These are phyloP conservation scores for Pythium diclinum DNA, from an alignment of 352 stramenopile genomes.

Conservation along the genomic window DNA sequence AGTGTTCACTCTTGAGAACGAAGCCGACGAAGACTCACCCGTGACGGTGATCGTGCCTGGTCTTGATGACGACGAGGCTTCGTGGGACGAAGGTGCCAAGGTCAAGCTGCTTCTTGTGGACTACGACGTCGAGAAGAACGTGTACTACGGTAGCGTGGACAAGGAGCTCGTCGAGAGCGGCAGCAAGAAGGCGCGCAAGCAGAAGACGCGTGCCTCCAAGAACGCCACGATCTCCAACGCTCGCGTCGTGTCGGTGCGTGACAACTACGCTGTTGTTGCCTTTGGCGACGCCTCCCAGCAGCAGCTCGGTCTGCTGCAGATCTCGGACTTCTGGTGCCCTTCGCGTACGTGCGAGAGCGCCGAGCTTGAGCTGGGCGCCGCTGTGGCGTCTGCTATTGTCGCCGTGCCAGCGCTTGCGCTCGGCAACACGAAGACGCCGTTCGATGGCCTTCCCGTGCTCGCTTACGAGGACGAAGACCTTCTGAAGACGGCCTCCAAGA, in stretches of 20 bases:
- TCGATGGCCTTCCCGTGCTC: conserved; percentile 69
- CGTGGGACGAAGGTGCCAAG: conserved; percentile 56
- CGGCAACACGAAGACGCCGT: conserved; percentile 50
- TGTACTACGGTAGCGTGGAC: conserved; percentile 64
- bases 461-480: conserved; percentile 51
- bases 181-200: conserved; percentile 69
- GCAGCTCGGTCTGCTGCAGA: conserved; percentile 62
- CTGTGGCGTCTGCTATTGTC: conserved; percentile 39
- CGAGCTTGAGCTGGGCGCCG: conserved; percentile 50
- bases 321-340: conserved; percentile 77
- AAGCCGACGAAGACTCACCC: conserved; percentile 55
- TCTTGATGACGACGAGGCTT: conserved; percentile 30
- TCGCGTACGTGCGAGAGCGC: conserved; percentile 49
- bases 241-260: conserved; percentile 46
- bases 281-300: conserved; percentile 37
- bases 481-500: conserved; percentile 27
- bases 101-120: conserved; percentile 80
- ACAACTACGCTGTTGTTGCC: conserved; percentile 64
- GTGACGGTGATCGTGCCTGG: conserved; percentile 70
- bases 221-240: conserved; percentile 35
- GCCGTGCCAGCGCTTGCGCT: conserved; percentile 31
- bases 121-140: conserved; percentile 84
- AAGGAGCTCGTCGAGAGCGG: conserved; percentile 50
- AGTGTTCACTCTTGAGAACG: conserved; percentile 76
- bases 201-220: conserved; percentile 51